Base-by-base conservation (phyloP, 1,139 yeast species). In the Magnusiomyces fungicola region DNA sequence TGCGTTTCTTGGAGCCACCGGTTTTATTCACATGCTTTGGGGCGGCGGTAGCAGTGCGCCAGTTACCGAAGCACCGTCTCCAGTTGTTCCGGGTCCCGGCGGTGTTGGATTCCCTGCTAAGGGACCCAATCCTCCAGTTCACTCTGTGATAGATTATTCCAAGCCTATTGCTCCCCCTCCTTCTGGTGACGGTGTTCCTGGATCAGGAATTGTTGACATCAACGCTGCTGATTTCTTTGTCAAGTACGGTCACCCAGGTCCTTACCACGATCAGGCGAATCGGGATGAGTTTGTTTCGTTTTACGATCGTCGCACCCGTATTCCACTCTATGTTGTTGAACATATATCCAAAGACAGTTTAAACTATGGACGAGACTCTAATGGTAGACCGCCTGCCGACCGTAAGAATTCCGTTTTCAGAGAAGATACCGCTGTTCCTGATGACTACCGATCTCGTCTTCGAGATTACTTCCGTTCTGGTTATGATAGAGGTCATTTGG, bases 401-500 rank as follows among this genome's bases (percentile, higher is more conserved):
- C 75, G 98, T 44, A 83, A 83, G 63, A 81, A 81, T 57, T 83
- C 95, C 3, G 75, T 83, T 4, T 92, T 92, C 69, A 80, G 73
- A 60, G 97, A 92, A 72, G 97, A 94, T 64, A 94, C 85, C 62
- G 61, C 66, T n/a, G 78, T 94, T 36, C 98, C 98, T 0, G 69
- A 69, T 34, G 76, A 73, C 60, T 92, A 87, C 65, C 74, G 97
- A 58, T 89, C 83, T 2, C 73, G 76, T 51, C 72, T 92, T 53
- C 74, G 82, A 55, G 97, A 94, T 67, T 92, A 84, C 66, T 90
- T 90, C 72, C 78, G 97, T 57, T 83, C 95, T 46, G 99, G 99
- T 1, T 92, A 87, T 67, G 99, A 92, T 64, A 73, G 98, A 56
- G 99, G 99, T 2, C 99, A 92, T 66, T 87, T 86, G 61, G 97